Evolutionary conservation across 768 basidiomycete genomes (phyloP).

Genomic region (Phlebiopsis flavidoalba): DNA sequence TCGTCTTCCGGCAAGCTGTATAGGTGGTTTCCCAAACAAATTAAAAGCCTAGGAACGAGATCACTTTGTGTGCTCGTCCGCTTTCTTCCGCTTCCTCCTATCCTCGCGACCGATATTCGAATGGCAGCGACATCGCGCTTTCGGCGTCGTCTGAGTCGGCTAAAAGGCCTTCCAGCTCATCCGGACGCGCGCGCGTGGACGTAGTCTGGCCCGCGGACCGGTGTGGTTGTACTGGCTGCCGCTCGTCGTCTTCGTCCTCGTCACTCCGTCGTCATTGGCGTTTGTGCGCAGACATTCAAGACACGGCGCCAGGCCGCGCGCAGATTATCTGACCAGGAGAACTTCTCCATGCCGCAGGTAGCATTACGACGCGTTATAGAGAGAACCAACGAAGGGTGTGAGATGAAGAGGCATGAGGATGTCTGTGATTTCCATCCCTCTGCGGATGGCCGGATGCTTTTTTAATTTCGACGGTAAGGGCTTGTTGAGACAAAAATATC

Average conservation of each 20-base stretch:
- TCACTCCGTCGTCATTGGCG: conserved; percentile 19
- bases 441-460: neutral
- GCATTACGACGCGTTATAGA: neutral
- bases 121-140: conserved; percentile 59
- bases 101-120: conserved; percentile 46
- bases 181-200: conserved; percentile 26
- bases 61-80: conserved; percentile 30
- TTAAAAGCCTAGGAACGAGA: conserved; percentile 64
- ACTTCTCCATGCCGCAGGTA: conserved; percentile 32
- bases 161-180: conserved; percentile 49
- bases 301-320: conserved; percentile 57
- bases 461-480: neutral
- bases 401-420: neutral
- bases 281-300: conserved; percentile 51
- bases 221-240: conserved; percentile 10
- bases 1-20: conserved; percentile 60
- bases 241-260: conserved; percentile 32
- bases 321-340: conserved; percentile 61
- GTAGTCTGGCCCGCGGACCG: conserved; percentile 9
- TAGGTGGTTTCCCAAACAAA: conserved; percentile 56
- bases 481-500: neutral
- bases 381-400: neutral
- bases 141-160: conserved; percentile 52
- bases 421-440: neutral
- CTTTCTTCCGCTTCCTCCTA: conserved; percentile 28